phyloP scores from a whole-genome alignment of 345 rosid species.

The Rhodamnia rubescens region DNA sequence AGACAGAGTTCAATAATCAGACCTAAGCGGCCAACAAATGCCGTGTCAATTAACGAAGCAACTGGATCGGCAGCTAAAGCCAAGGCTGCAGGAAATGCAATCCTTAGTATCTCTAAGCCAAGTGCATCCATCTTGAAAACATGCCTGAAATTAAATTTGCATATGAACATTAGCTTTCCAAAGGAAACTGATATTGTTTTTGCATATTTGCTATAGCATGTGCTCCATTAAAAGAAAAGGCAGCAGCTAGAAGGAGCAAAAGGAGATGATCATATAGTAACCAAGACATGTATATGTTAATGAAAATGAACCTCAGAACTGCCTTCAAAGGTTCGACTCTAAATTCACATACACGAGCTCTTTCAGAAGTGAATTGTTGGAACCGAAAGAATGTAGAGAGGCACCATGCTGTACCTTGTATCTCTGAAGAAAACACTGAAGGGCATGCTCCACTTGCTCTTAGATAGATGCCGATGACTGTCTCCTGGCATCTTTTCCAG shows the following conservation, averaged over 20 bases:
- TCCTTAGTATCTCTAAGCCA: constrained; percentile 65
- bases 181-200: neutral
- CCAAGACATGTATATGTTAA: neutral
- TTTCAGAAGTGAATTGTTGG: neutral
- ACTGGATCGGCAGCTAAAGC: constrained; percentile 94
- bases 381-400: neutral
- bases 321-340: neutral
- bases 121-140: constrained; percentile 69
- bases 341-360: neutral
- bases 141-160: constrained; percentile 21
- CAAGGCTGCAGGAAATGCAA: constrained; percentile 89
- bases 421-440: constrained; percentile 59
- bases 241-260: neutral
- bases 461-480: neutral
- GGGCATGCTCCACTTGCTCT: constrained; percentile 34
- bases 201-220: neutral
- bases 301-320: neutral
- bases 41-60: constrained; percentile 92
- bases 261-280: neutral
- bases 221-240: neutral
- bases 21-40: constrained; percentile 79
- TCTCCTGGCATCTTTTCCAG: neutral
- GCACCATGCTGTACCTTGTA: constrained; percentile 29
- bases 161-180: neutral
- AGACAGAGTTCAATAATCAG: neutral